These are phyloP conservation scores for Fusarium drepaniforme DNA, from an alignment of 2,329 filamentous ascomycete species.

Conservation along the genomic window DNA sequence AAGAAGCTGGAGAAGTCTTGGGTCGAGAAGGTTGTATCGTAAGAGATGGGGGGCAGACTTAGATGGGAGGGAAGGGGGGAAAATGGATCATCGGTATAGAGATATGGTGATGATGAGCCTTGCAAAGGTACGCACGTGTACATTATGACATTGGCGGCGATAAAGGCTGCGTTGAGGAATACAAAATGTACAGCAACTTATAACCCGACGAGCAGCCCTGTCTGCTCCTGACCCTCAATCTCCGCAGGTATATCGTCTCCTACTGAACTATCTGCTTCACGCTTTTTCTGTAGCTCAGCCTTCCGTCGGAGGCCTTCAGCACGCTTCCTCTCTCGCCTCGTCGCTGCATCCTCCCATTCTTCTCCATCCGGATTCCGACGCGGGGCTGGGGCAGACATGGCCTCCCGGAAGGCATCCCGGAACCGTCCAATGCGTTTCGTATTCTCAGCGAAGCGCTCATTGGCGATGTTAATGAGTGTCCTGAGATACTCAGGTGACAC, in stretches of 20 bases:
- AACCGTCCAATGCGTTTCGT: slow-evolving; percentile 76
- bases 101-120: slow-evolving; percentile 29
- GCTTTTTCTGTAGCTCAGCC: slow-evolving; percentile 53
- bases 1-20: slow-evolving; percentile 86
- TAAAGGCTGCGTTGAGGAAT: slow-evolving; percentile 48
- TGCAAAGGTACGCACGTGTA: slow-evolving; percentile 43
- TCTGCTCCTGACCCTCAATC: slow-evolving; percentile 34
- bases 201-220: slow-evolving; percentile 36
- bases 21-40: slow-evolving; percentile 82
- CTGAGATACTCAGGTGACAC: slow-evolving; percentile 77
- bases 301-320: slow-evolving; percentile 69
- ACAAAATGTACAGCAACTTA: slow-evolving; percentile 43
- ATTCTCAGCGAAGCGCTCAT: slow-evolving; percentile 81
- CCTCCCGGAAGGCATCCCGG: slow-evolving; percentile 59
- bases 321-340: slow-evolving; percentile 66
- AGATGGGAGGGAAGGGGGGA: slow-evolving; percentile 6
- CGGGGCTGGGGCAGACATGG: slow-evolving; percentile 41
- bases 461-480: slow-evolving; percentile 76
- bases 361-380: slow-evolving; percentile 51
- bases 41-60: slow-evolving; percentile 1
- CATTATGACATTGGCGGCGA: slow-evolving; percentile 48
- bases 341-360: slow-evolving; percentile 67
- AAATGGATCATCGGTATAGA: slow-evolving; percentile 26
- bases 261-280: slow-evolving; percentile 12
- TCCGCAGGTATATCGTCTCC: slow-evolving; percentile 21